A percentile compares a stretch with the other conserved stretches of the same genome.
Conservation (phyloP, 129 eudicot species). For the carrot (Daucus carota) region DH1_v3.0 NC_030385.2:25534501-25535000, state of each 20-base stretch:
- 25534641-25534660: conserved; percentile 73
- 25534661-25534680: conserved; percentile 79
- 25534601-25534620: conserved; percentile 67
- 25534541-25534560: conserved; percentile 38
- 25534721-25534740: conserved; percentile 50
- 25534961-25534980: too few relatives aligned
- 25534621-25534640: conserved; percentile 87
- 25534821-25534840: conserved; percentile 25
- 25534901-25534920: too few relatives aligned
- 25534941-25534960: too few relatives aligned
- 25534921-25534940: background rate
- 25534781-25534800: conserved; percentile 53
- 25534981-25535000: too few relatives aligned
- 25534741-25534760: conserved; percentile 49
- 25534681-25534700: conserved; percentile 72
- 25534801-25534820: conserved; percentile 43
- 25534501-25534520: conserved; percentile 40
- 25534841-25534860: conserved; percentile 10
- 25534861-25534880: background rate
- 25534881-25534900: background rate
- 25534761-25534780: conserved; percentile 61
- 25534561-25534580: conserved; percentile 45
- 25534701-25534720: conserved; percentile 84
- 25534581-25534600: conserved; percentile 45
- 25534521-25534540: conserved; percentile 60